Evolutionary conservation across 2,329 filamentous ascomycete genomes (phyloP).

Genomic region (Chlorencoelia australis): DNA sequence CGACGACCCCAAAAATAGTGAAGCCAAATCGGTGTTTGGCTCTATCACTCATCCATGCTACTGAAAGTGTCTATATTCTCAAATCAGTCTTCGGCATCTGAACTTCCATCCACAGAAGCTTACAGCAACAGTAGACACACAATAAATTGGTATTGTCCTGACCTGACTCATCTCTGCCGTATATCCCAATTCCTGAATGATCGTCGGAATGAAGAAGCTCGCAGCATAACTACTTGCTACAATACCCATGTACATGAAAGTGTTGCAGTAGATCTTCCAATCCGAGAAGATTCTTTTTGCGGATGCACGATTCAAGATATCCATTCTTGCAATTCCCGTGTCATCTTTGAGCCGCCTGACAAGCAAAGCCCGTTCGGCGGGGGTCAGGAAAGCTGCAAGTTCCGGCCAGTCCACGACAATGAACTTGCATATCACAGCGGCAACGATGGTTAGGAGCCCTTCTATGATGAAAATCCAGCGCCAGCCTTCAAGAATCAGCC

Average conservation of each 20-base stretch:
- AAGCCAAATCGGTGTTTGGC: slow-evolving; percentile 14
- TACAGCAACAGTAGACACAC: slow-evolving; percentile 7
- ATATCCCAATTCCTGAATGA: slow-evolving; percentile 17
- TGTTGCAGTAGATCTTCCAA: slow-evolving; percentile 34
- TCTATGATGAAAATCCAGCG: slow-evolving; percentile 37
- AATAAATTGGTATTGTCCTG: slow-evolving; percentile 17
- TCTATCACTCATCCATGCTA: slow-evolving; percentile 12
- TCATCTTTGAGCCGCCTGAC: slow-evolving; percentile 15
- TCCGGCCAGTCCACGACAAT: slow-evolving; percentile 39
- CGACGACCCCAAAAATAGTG: slow-evolving; percentile 10
- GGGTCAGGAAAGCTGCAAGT: slow-evolving; percentile 32
- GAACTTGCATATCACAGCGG: slow-evolving; percentile 31
- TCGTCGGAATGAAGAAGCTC: slow-evolving; percentile 19
- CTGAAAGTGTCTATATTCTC: neutral
- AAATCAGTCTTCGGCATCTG: neutral
- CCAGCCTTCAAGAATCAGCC: slow-evolving; percentile 27
- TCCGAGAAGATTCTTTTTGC: slow-evolving; percentile 34
- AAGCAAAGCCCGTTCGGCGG: slow-evolving; percentile 27
- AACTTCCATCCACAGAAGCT: neutral
- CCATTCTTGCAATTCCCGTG: slow-evolving; percentile 16
- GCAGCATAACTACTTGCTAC: slow-evolving; percentile 33
- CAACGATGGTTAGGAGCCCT: slow-evolving; percentile 26
- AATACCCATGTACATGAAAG: slow-evolving; percentile 51
- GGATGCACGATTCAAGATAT: slow-evolving; percentile 26
- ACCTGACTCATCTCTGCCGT: slow-evolving; percentile 11